Base-by-base conservation (phyloP, 2,329 filamentous ascomycete genomes). In the Teratosphaeria pseudoeucalypti region DNA sequence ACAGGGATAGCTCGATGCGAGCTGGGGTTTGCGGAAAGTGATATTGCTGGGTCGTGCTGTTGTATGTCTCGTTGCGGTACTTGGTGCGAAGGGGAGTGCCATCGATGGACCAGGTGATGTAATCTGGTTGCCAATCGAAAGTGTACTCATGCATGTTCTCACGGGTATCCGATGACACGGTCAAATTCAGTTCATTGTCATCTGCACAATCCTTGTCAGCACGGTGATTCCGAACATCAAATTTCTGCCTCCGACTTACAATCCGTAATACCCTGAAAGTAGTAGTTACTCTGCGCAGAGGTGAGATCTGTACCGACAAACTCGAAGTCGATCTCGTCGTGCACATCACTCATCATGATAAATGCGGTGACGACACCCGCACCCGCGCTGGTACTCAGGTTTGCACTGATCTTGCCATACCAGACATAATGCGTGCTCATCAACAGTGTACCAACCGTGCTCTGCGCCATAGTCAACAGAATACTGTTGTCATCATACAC, bases 271-370 rank as follows among this genome's bases (percentile, higher is more conserved):
- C 94, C 94, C 77, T 96, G 92, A 78, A 88, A 96, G 77, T 96
- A 99, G 80, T 86, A 99, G 79, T 99, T 99, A 72, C 91, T 94
- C 79, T 99, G 92, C 19, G 88, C 89, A 63, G 81, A 83, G 54
- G 79, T 71, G 63, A 95, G 79, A 70, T 96, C 89, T 53, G 82
- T 82, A 65, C 94, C 94, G 58, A 99, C 83, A 73, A 88, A 97
- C 74, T 99, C 94, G 73, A 90, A 97, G 77, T 99, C 94, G 69
- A 99, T 96, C 76, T 99, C 94, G 71, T 99, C 94, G 81, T 96
- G 95, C 70, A 95, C 88, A 70, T 97, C 92, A 39, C 89, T 92
- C 75, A 96, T 85, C 71, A 97, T 80, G 73, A 99, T 99, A 73
- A 99, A 99, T 34, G 91, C 92, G 1, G 91, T 95, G n/a, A 99